These are phyloP conservation scores for Ophiocordyceps camponoti-floridani DNA, from an alignment of 2,329 filamentous ascomycete genomes.

Conservation along the genomic window DNA sequence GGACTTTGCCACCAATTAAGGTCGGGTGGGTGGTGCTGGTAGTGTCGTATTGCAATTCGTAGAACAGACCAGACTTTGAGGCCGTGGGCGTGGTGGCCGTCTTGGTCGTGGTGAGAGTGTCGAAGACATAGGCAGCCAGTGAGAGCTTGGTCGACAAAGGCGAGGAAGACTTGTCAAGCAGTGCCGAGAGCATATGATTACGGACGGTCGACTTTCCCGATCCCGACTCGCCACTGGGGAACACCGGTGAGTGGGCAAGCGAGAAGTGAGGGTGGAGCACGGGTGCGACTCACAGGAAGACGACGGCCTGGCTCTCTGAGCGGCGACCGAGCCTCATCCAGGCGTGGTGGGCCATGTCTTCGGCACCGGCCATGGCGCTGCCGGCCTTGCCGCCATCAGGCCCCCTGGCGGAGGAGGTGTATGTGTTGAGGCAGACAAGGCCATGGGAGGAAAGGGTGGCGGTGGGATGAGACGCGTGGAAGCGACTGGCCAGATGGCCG, in stretches of 20 bases:
- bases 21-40: slow-evolving; percentile 68
- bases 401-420: slow-evolving; percentile 73
- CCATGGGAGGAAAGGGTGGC: slow-evolving; percentile 82
- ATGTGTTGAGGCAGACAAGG: slow-evolving; percentile 85
- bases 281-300: slow-evolving; percentile 59
- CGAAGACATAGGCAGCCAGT: slow-evolving; percentile 86
- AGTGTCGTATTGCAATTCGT: slow-evolving; percentile 93
- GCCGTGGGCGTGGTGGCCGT: slow-evolving; percentile 88
- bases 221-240: slow-evolving; percentile 72
- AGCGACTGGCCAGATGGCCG: slow-evolving; percentile 70
- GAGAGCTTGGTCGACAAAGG: slow-evolving; percentile 87
- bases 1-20: slow-evolving; percentile 80
- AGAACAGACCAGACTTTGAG: slow-evolving; percentile 88
- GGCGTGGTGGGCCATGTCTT: slow-evolving; percentile 76
- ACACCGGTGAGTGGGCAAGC: slow-evolving; percentile 12
- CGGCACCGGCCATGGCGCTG: slow-evolving; percentile 79
- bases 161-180: slow-evolving; percentile 80
- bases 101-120: slow-evolving; percentile 91
- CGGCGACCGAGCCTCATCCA: slow-evolving; percentile 73
- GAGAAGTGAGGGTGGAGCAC: background rate
- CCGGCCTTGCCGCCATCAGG: slow-evolving; percentile 83
- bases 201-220: slow-evolving; percentile 91
- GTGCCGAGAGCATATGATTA: slow-evolving; percentile 68
- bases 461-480: slow-evolving; percentile 79
- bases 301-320: slow-evolving; percentile 80